Base-by-base conservation (phyloP, 305 asterid species). In the Fraxinus albicans region DNA sequence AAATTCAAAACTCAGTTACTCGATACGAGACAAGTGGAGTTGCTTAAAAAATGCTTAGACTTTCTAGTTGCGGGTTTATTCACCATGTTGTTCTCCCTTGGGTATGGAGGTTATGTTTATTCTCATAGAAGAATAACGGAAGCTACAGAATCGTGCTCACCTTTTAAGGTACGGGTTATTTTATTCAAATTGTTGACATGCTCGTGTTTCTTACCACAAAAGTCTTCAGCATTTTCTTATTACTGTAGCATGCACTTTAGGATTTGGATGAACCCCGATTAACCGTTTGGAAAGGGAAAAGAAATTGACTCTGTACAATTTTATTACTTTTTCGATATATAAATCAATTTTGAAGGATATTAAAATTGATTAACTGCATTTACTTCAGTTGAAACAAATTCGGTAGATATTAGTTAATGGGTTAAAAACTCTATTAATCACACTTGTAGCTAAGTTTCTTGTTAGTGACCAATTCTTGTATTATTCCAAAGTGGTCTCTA, bases 1-100 rank as follows among this genome's bases (percentile, higher is more conserved):
- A 96, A 93, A 83, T 96, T 95, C 80, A 96, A 92, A 86, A 96
- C 91, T 74, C 92, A 95, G 87, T 60, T 95, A 53, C 95, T 88
- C 81, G 99, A 93, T 50, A 50, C 90, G 5, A 91, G 92, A 84
- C 91, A 91, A 82, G 91, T 87, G 77, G 98, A 96, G 88, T 88
- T 96, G 83, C 94, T 92, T 33, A 91, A 81, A 73, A 87, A 82
- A 83, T 94, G 97, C 90, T 76, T 93, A 77, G 99, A 96, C 89
- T 90, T 93, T 86, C 90, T 96, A 8, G 98, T 96, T 77, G 84
- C 93, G 25, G 98, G 98, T 81, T 79, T 96, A 77, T 44, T 96
- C 58, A 81, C 88, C 79, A 95, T 96, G 99, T 58, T 96, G 83
- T 85, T 77, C 4, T 78, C 94, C 69, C 91, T 95, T 42, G 91